Percentiles rank a stretch among this genome's conserved stretches.
Evolutionary conservation across 495 filamentous ascomycete species (phyloP).

Genomic region (Amphirosellinia nigrospora): DNA sequence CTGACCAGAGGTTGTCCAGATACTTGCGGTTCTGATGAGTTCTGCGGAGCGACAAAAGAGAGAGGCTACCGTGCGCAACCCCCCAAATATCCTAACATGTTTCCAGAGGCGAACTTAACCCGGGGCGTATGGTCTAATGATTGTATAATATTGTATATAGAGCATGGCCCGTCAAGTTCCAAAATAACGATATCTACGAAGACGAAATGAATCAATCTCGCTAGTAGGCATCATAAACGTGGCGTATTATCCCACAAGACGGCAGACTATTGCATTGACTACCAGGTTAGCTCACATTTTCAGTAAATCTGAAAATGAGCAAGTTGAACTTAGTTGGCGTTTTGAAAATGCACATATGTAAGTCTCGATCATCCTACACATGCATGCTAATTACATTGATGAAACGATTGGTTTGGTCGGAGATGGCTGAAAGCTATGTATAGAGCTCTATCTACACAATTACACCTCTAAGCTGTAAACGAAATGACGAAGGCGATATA

Average conservation of each 20-base stretch:
- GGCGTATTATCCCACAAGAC: too few relatives aligned
- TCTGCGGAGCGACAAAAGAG: not conserved
- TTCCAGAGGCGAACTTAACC: not conserved
- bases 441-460: not conserved
- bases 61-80: not conserved
- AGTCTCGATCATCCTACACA: not conserved
- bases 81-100: not conserved
- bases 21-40: not conserved
- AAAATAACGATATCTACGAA: not conserved
- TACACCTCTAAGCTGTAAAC: too few relatives aligned
- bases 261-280: too few relatives aligned
- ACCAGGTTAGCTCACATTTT: not conserved
- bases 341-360: not conserved
- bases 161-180: not conserved
- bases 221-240: not conserved
- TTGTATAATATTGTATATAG: slow-evolving; percentile 26
- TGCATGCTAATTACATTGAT: not conserved
- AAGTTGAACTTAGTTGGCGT: not conserved
- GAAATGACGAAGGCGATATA: too few relatives aligned
- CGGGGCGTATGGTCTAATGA: not conserved
- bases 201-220: not conserved
- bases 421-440: not conserved
- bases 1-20: not conserved
- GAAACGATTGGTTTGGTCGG: not conserved
- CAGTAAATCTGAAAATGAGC: not conserved